Base-by-base conservation (phyloP, 352 stramenopile species). In the Phytophthora sojae region DNA sequence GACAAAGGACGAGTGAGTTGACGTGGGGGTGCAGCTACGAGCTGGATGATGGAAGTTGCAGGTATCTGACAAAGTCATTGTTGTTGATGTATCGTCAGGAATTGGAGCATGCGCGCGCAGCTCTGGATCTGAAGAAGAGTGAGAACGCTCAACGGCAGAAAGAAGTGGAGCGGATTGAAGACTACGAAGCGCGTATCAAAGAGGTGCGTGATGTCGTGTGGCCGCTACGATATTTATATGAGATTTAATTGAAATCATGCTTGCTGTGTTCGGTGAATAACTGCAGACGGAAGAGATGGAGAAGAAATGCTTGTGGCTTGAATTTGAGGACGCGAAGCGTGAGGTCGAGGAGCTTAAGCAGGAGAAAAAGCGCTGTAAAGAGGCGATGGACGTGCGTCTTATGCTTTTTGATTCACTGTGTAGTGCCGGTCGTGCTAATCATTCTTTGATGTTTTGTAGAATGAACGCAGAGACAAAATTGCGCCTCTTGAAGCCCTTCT, bases 251-350 rank as follows among this genome's bases (percentile, higher is more conserved):
- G 23, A 26, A 2, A 44, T 3, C 63, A 15, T 4, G 19, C 12
- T 14, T 26, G 19, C 17, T 45, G 23, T 57, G n/a, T 9, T 49
- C 65, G n/a, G 6, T 15, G 32, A 17, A 53, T 23, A n/a, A 21
- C 35, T 72, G 12, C 68, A 95, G 84, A 95, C 88, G 11, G 75
- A 79, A 9, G 64, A 95, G 54, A 94, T 97, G 84, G 82, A 97
- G 75, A 94, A 95, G 59, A 96, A 96, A 45, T 91, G 88, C 25
- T 44, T 95, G 35, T 97, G 89, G 90, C 83, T 97, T 26, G 76
- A 94, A 58, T 94, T 95, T 61, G 85, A 96, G 57, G 80, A 95
- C 30, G 81, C 82, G 30, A 94, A 94, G 62, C 58, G 59, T 0
- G 64, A 95, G 30, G 85, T 95, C 3, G 77, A 93, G 35, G 76